phyloP scores from a whole-genome alignment of 2,329 filamentous ascomycete genomes.

The Cylindrodendrum hubeiense region DNA sequence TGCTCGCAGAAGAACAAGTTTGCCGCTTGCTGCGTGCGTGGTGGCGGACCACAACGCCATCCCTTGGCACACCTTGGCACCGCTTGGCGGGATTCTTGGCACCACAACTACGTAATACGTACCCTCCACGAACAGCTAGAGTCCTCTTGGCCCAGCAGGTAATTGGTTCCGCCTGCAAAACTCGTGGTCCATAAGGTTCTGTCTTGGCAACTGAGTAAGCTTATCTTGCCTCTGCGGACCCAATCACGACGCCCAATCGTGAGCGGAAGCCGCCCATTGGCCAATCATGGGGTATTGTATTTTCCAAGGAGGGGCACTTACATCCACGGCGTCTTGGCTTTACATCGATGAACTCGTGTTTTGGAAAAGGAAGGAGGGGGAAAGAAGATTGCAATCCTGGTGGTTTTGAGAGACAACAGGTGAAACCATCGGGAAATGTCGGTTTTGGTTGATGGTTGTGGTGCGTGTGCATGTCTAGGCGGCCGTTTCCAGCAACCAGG shows the following conservation, averaged over 20 bases:
- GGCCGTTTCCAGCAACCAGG: neutral
- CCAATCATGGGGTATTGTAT: constrained; percentile 22
- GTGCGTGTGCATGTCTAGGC: neutral
- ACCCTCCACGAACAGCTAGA: constrained; percentile 33
- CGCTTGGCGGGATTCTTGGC: constrained; percentile 32
- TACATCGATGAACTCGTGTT: constrained; percentile 14
- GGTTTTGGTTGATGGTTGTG: neutral
- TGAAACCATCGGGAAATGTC: neutral
- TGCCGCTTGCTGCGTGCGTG: constrained; percentile 15
- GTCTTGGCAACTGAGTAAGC: constrained; percentile 36
- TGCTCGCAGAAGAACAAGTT: constrained; percentile 8
- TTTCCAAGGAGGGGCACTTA: constrained; percentile 2
- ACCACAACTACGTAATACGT: constrained; percentile 2
- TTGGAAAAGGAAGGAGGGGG: neutral
- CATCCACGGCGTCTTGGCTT: constrained; percentile 26
- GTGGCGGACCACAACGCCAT: constrained; percentile 13
- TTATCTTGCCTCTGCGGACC: constrained; percentile 35
- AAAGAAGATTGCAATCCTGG: neutral
- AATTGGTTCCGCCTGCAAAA: constrained; percentile 8
- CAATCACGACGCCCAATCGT: constrained; percentile 16
- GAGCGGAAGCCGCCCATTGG: constrained; percentile 5
- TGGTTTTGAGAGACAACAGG: neutral
- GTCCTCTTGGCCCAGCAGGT: constrained; percentile 21
- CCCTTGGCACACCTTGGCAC: constrained; percentile 29
- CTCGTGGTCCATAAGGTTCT: constrained; percentile 40